phyloP scores from a whole-genome alignment of 2,329 filamentous ascomycete genomes.

The Fusarium fujikuroi region DNA sequence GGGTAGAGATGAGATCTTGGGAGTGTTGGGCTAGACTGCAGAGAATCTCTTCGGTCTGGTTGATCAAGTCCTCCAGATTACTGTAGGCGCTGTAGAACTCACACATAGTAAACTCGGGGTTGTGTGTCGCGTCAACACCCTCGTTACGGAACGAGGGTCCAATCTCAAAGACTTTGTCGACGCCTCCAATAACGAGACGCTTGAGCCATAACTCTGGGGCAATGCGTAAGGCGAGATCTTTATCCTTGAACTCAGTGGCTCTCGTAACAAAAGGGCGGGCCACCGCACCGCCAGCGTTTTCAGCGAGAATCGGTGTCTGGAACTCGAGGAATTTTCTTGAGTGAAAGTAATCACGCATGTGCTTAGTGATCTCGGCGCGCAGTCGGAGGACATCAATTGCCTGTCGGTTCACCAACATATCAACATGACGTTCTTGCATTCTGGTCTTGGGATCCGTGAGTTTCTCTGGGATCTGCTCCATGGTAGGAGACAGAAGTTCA shows the following conservation, averaged over 20 bases:
- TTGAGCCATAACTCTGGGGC: constrained; percentile 97
- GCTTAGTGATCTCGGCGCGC: constrained; percentile 78
- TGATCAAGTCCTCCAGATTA: constrained; percentile 78
- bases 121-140: constrained; percentile 89
- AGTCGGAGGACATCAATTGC: constrained; percentile 77
- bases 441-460: constrained; percentile 77
- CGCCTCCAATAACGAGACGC: constrained; percentile 86
- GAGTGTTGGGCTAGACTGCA: constrained; percentile 66
- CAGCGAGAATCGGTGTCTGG: constrained; percentile 87
- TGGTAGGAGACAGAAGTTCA: constrained; percentile 76
- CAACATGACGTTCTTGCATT: constrained; percentile 82
- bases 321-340: constrained; percentile 83
- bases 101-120: constrained; percentile 97
- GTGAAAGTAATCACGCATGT: constrained; percentile 79
- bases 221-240: constrained; percentile 81
- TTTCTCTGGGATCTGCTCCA: constrained; percentile 80
- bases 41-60: constrained; percentile 78
- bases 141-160: constrained; percentile 94
- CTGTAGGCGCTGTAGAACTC: constrained; percentile 95
- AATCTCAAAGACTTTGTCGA: constrained; percentile 92
- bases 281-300: constrained; percentile 84
- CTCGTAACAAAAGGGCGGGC: constrained; percentile 87
- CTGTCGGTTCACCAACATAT: constrained; percentile 80
- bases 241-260: constrained; percentile 79
- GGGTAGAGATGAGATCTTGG: constrained; percentile 55